Base-by-base conservation (phyloP, 2,329 filamentous ascomycete species). In the Talaromyces piceae region DNA sequence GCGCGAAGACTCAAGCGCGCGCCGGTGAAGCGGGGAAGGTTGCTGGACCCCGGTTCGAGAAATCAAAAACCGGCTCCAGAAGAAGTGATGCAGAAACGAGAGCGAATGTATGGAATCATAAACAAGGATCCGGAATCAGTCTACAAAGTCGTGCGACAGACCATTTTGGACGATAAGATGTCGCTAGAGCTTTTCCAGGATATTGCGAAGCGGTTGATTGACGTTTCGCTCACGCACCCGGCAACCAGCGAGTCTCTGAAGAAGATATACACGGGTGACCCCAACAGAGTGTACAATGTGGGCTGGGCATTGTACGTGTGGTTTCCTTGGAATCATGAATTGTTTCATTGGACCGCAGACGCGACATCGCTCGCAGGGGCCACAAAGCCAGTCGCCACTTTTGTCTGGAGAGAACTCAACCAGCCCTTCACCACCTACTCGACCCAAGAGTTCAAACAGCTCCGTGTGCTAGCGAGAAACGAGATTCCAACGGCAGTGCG, bases 401-500 rank as follows among this genome's bases (percentile, higher is more conserved):
- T 25, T 8, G 44, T 53, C 7, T 5, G 4, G n/a, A 12, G 5
- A 3, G 49, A 54, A 13, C 39, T 57, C 18, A 8, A 46, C 3
- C 56, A 45, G 16, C 18, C 30, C 6, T 37, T 20, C 5, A 37
- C 33, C 16, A 37, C 16, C 33, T 37, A 37, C 33, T 22, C 23
- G 11, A 25, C 39, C 23, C n/a, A 6, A 12, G 2, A 3, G 25
- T 43, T 43, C 20, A n/a, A 23, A 12, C 39, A 25, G 39, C 11
- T 25, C 20, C 11, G 25, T 5, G 20, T 23, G n/a, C 13, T 43
- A 22, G 39, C 23, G 20, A 49, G 58, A 5, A 48, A 59, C 16
- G 57, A 54, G 6, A 61, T 62, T 31, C 65, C 65, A 0, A 54
- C 58, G 4, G 65, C 65, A 1, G 60, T 67, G 41, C 41, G 62